A percentile compares a stretch with the other conserved stretches of the same genome.
Evolutionary conservation across 108 stramenopile genomes (phyloP).

Genomic region (Parietichytrium sp.): DNA sequence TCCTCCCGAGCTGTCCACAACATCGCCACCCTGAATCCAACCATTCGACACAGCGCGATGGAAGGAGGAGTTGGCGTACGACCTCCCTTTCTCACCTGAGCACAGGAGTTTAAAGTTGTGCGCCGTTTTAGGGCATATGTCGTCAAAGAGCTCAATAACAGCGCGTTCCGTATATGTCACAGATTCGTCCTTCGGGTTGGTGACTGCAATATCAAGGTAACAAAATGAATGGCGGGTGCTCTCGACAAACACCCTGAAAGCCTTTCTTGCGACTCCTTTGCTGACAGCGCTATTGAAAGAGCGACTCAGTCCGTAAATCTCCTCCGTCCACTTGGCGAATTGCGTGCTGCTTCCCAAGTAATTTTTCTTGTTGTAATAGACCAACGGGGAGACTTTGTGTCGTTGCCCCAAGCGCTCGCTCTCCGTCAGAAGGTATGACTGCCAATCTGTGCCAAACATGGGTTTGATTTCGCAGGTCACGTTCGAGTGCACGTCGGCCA

Average conservation of each 20-base stretch:
- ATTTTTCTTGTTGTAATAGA: slow-evolving; percentile 15
- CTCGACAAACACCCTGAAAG: neutral
- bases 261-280: neutral
- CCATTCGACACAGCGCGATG: slow-evolving; percentile 30
- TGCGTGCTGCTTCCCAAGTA: neutral
- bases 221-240: neutral
- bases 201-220: neutral
- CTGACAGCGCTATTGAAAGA: neutral
- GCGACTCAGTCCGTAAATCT: neutral
- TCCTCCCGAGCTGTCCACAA: slow-evolving; percentile 26
- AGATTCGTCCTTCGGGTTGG: no score
- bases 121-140: slow-evolving; percentile 37
- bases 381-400: neutral
- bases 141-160: slow-evolving; percentile 37
- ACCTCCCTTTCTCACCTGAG: neutral
- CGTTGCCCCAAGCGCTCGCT: neutral
- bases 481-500: neutral
- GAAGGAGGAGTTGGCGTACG: neutral
- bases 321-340: neutral
- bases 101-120: slow-evolving; percentile 37
- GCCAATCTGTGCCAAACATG: slow-evolving; percentile 5
- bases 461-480: neutral
- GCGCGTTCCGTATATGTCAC: slow-evolving; percentile 9
- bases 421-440: neutral
- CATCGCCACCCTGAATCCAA: slow-evolving; percentile 39